Evolutionary conservation across 805 yeast genomes (phyloP).

Genomic region (Saturnispora zaruensis): DNA sequence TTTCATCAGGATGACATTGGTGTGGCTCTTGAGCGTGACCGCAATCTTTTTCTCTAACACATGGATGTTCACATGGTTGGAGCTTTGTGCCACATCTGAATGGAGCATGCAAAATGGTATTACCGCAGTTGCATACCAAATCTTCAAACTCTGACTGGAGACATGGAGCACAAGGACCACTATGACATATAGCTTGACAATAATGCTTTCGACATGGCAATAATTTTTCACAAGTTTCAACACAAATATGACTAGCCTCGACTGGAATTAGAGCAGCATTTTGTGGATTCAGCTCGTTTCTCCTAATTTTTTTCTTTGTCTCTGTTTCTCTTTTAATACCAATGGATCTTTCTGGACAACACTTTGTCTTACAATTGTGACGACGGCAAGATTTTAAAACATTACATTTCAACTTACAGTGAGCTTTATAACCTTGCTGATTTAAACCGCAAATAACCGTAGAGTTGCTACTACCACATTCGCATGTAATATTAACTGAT

Average conservation of each 20-base stretch:
- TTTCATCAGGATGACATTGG: constrained; percentile 60
- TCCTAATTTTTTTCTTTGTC: constrained; percentile 39
- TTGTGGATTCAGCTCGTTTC: constrained; percentile 30
- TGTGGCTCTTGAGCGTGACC: constrained; percentile 69
- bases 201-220: constrained; percentile 58
- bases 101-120: constrained; percentile 70
- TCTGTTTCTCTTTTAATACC: constrained; percentile 52
- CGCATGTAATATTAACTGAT: constrained; percentile 44
- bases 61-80: constrained; percentile 58
- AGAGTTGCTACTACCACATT: constrained; percentile 51
- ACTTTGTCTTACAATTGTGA: constrained; percentile 60
- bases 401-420: constrained; percentile 63
- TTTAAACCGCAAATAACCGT: constrained; percentile 55
- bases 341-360: constrained; percentile 60
- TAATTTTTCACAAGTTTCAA: constrained; percentile 52
- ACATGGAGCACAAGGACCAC: constrained; percentile 75
- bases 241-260: constrained; percentile 70
- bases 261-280: constrained; percentile 45
- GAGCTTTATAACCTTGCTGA: constrained; percentile 44
- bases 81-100: constrained; percentile 72
- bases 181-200: constrained; percentile 66
- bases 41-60: constrained; percentile 49
- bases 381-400: constrained; percentile 71
- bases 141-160: constrained; percentile 75
- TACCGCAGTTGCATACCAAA: constrained; percentile 71